Percentiles rank a stretch among this genome's conserved stretches.
Evolutionary conservation across 2,329 filamentous ascomycete genomes (phyloP).

Genomic region (Didymella sp.): DNA sequence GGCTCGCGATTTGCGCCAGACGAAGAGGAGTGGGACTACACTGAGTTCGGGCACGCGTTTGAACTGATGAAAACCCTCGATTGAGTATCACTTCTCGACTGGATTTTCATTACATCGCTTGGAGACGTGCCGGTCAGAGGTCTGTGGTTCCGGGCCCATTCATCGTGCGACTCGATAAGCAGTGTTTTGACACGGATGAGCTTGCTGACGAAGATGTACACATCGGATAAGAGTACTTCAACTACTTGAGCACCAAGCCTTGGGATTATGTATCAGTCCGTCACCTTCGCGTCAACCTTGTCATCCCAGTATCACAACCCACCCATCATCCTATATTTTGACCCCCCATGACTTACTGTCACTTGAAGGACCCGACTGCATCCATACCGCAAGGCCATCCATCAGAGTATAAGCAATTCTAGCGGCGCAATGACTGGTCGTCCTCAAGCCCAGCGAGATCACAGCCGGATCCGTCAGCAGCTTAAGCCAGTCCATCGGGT

Average conservation of each 20-base stretch:
- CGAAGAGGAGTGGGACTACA: constrained; percentile 36
- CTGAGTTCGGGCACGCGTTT: constrained; percentile 25
- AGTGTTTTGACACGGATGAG: not conserved
- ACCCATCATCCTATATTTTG: not conserved
- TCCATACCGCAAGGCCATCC: too few relatives aligned
- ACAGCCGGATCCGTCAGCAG: too few relatives aligned
- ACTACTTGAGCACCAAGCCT: not conserved
- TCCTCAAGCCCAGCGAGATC: too few relatives aligned
- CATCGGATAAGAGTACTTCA: not conserved
- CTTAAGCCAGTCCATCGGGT: too few relatives aligned
- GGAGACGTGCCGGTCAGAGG: not conserved
- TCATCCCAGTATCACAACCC: not conserved
- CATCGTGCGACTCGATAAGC: not conserved
- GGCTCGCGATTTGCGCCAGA: constrained; percentile 31
- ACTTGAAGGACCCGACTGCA: not conserved
- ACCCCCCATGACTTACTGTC: not conserved
- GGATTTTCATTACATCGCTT: not conserved
- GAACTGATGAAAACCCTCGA: constrained; percentile 9
- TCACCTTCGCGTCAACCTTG: not conserved
- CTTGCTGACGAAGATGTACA: not conserved
- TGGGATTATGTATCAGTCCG: not conserved
- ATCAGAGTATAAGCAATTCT: too few relatives aligned
- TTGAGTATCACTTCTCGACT: not conserved
- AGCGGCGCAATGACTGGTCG: too few relatives aligned
- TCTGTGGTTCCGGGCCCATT: not conserved